Evolutionary conservation across 2,329 filamentous ascomycete genomes (phyloP).

Genomic region (Cladosporium phlei): DNA sequence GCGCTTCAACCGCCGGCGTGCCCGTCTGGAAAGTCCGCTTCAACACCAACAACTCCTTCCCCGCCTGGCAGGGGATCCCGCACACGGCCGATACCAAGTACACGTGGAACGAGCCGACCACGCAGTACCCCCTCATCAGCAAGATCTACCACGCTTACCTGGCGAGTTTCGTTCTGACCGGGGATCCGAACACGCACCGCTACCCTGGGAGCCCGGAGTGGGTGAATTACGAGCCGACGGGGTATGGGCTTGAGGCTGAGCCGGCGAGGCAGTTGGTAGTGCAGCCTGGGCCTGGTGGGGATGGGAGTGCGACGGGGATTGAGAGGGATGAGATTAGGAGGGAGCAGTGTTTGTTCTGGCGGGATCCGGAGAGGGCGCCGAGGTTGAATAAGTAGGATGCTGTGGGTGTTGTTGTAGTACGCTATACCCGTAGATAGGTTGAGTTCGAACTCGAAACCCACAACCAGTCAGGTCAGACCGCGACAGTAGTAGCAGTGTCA

Average conservation of each 20-base stretch:
- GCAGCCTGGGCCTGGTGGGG: constrained; percentile 2
- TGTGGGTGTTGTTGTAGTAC: too few species aligned
- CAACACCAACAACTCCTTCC: constrained; percentile 11
- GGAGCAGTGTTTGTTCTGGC: constrained; percentile 12
- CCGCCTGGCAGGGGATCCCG: constrained; percentile 8
- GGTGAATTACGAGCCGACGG: constrained; percentile 24
- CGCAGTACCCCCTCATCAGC: constrained; percentile 4
- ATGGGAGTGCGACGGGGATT: background rate
- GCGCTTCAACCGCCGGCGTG: constrained; percentile 20
- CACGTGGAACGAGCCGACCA: constrained; percentile 6
- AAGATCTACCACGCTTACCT: constrained; percentile 53
- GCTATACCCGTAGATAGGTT: too few species aligned
- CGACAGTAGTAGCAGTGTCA: too few species aligned
- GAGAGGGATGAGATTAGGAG: constrained; percentile 2
- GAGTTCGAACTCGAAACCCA: too few species aligned
- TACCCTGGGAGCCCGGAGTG: constrained; percentile 47
- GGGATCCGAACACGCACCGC: constrained; percentile 60
- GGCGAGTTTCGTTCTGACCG: constrained; percentile 64
- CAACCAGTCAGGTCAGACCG: too few species aligned
- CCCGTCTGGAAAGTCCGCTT: constrained; percentile 11
- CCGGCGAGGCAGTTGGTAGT: constrained; percentile 8
- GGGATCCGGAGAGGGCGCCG: constrained; percentile 9
- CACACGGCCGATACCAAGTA: constrained; percentile 10
- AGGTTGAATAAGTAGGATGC: constrained; percentile 12
- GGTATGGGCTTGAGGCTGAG: background rate